phyloP scores from a whole-genome alignment of 148 eudicot genomes.

The Spergularia bocconei region DNA sequence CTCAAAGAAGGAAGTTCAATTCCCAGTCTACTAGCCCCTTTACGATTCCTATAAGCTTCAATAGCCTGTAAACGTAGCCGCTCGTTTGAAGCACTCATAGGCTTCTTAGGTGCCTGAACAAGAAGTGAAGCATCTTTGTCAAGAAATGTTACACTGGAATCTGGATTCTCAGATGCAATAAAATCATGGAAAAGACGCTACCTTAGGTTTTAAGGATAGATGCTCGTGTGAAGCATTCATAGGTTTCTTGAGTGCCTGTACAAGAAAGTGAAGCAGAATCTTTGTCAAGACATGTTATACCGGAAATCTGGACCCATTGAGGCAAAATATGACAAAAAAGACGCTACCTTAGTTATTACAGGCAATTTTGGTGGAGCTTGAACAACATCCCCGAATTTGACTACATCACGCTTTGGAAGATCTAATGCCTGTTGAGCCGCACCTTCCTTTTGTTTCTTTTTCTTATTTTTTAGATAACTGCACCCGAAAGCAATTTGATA shows the following conservation, averaged over 20 bases:
- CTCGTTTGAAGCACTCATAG: conserved; percentile 60
- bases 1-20: conserved; percentile 48
- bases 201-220: conserved; percentile 42
- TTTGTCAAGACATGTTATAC: background rate
- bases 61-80: conserved; percentile 81
- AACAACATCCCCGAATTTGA: conserved; percentile 85
- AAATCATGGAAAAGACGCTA: background rate
- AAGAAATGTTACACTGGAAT: background rate
- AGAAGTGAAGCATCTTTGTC: background rate
- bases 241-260: conserved; percentile 50
- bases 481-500: conserved; percentile 12
- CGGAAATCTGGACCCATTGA: background rate
- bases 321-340: background rate
- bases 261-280: background rate
- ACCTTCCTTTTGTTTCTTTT: conserved; percentile 56
- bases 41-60: conserved; percentile 70
- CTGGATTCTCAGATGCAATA: background rate
- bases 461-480: conserved; percentile 71
- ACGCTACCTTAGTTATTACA: conserved; percentile 44
- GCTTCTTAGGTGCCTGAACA: conserved; percentile 51
- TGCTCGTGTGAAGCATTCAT: conserved; percentile 43
- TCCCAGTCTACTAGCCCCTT: conserved; percentile 72
- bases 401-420: conserved; percentile 56
- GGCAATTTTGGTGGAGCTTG: conserved; percentile 82
- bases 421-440: conserved; percentile 41